Conservation (phyloP, 2,329 filamentous ascomycete species). For the Dryadomyces quercus-mongolicae region DNA sequence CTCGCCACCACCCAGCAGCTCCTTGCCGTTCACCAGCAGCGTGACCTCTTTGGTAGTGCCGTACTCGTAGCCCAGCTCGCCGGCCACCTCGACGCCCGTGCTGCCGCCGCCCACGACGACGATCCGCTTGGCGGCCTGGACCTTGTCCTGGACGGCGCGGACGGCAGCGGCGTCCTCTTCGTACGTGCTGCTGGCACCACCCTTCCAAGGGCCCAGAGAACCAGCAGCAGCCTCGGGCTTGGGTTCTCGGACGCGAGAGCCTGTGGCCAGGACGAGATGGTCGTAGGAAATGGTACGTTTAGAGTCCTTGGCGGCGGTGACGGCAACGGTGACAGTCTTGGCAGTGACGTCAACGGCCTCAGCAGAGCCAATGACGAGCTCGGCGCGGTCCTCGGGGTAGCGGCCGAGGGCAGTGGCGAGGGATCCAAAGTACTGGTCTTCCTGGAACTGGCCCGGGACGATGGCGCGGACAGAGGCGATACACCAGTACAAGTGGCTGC, state of each 20-base stretch:
- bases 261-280: conserved; percentile 46
- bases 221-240: conserved; percentile 15
- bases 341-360: conserved; percentile 28
- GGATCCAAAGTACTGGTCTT: conserved; percentile 36
- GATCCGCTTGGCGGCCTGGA: conserved; percentile 35
- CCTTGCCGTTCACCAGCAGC: conserved; percentile 29
- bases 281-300: conserved; percentile 32
- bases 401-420: conserved; percentile 35
- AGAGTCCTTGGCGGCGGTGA: conserved; percentile 12
- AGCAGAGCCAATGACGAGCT: conserved; percentile 39
- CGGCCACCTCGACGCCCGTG: conserved; percentile 43
- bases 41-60: conserved; percentile 29
- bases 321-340: conserved; percentile 31
- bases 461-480: conserved; percentile 43
- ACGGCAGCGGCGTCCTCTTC: conserved; percentile 30
- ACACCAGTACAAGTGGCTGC: conserved; percentile 48
- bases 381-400: conserved; percentile 35
- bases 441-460: conserved; percentile 34
- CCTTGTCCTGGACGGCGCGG: conserved; percentile 25
- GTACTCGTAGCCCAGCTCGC: conserved; percentile 41
- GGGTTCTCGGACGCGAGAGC: conserved; percentile 23
- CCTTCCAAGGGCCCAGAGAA: conserved; percentile 37
- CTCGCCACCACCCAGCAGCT: conserved; percentile 34
- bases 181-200: conserved; percentile 30
- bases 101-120: conserved; percentile 44